These are phyloP conservation scores for Exophiala alcalophila DNA, from an alignment of 2,329 filamentous ascomycete genomes.

Conservation along the genomic window DNA sequence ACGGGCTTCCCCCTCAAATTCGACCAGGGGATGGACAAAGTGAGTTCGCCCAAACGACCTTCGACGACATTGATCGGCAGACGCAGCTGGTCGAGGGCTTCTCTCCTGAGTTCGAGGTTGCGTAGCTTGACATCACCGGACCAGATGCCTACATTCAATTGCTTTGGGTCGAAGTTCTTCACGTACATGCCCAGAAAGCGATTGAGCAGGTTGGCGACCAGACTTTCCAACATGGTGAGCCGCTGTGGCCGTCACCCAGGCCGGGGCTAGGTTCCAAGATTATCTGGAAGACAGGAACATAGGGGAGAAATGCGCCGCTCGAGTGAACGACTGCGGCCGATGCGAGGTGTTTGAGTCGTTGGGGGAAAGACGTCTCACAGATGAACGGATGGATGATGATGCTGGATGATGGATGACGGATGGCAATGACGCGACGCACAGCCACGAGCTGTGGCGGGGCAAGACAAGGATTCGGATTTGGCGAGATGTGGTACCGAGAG, in stretches of 20 bases:
- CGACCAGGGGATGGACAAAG: conserved; percentile 93
- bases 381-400: not conserved
- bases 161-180: conserved; percentile 96
- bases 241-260: conserved; percentile 68
- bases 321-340: conserved; percentile 1
- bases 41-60: conserved; percentile 88
- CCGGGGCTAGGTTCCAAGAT: conserved; percentile 44
- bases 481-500: too few relatives aligned
- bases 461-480: too few relatives aligned
- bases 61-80: conserved; percentile 95
- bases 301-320: not conserved
- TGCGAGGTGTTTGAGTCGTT: not conserved
- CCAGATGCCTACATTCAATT: conserved; percentile 99
- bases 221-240: conserved; percentile 85
- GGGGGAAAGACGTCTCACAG: not conserved
- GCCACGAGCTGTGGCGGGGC: not conserved
- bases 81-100: conserved; percentile 95
- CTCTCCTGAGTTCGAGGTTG: conserved; percentile 85
- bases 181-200: conserved; percentile 99
- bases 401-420: too few relatives aligned
- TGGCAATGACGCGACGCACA: too few relatives aligned
- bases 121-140: conserved; percentile 94
- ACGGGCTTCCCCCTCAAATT: conserved; percentile 93
- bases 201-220: conserved; percentile 96
- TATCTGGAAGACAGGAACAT: conserved; percentile 13